Percentiles rank a stretch among this genome's conserved stretches.
Conservation (phyloP, 2,329 filamentous ascomycete species). For the Mycosphaerelloides madeirae region DNA sequence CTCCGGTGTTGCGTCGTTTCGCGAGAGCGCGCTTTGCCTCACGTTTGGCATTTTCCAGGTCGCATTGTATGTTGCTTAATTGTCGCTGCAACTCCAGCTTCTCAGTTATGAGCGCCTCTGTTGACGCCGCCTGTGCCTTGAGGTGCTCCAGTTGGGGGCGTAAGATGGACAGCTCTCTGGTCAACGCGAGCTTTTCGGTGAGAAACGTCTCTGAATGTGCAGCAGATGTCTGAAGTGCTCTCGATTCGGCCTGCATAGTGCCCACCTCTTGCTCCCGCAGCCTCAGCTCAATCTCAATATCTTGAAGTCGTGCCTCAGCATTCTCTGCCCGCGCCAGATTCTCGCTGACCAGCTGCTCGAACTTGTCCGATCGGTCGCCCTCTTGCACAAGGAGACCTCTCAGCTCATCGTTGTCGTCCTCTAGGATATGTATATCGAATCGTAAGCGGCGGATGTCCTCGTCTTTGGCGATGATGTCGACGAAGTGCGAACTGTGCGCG, state of each 20-base stretch:
- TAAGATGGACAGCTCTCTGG: slow-evolving; percentile 54
- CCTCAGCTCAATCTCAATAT: slow-evolving; percentile 49
- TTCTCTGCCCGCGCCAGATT: slow-evolving; percentile 45
- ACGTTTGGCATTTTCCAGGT: slow-evolving; percentile 78
- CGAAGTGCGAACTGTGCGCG: slow-evolving; percentile 58
- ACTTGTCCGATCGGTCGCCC: slow-evolving; percentile 55
- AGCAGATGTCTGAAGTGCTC: slow-evolving; percentile 61
- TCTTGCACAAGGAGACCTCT: slow-evolving; percentile 58
- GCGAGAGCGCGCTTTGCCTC: slow-evolving; percentile 55
- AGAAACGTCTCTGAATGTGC: slow-evolving; percentile 67
- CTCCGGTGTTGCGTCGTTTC: slow-evolving; percentile 47
- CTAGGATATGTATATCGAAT: slow-evolving; percentile 65
- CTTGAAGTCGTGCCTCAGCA: slow-evolving; percentile 41
- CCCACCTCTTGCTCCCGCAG: slow-evolving; percentile 52
- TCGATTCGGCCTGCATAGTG: slow-evolving; percentile 64
- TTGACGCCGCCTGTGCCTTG: slow-evolving; percentile 52
- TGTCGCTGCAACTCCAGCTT: slow-evolving; percentile 77
- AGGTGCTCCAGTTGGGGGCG: slow-evolving; percentile 61
- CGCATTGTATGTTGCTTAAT: slow-evolving; percentile 69
- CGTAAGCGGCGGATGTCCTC: slow-evolving; percentile 68
- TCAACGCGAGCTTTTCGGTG: slow-evolving; percentile 58
- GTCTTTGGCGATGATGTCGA: slow-evolving; percentile 65
- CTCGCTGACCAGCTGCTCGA: slow-evolving; percentile 49
- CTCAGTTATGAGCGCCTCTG: slow-evolving; percentile 68
- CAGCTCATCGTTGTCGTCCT: slow-evolving; percentile 67